These are phyloP conservation scores for Abortiporus biennis DNA, from an alignment of 1,284 basidiomycete species.

Conservation along the genomic window DNA sequence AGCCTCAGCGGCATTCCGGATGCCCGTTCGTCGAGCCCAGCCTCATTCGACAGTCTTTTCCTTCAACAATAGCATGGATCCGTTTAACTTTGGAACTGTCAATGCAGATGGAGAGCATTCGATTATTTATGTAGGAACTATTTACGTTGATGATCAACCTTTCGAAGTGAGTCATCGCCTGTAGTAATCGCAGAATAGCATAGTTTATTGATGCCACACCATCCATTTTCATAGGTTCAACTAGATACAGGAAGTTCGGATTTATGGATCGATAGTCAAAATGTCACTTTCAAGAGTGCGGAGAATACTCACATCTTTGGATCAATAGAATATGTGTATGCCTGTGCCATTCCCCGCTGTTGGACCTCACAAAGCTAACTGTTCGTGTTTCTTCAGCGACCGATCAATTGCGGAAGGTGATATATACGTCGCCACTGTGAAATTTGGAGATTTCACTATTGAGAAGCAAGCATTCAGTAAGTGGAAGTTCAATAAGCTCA, in stretches of 20 bases:
- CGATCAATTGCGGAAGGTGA: background rate
- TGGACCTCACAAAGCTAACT: background rate
- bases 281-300: background rate
- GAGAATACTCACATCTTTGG: background rate
- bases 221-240: no score
- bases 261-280: background rate
- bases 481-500: background rate
- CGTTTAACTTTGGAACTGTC: background rate
- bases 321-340: background rate
- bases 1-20: no score
- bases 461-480: background rate
- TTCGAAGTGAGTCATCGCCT: no score
- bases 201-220: no score
- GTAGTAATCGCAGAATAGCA: no score
- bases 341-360: background rate
- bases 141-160: background rate
- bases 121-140: background rate
- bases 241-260: background rate
- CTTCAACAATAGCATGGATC: no score
- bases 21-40: no score
- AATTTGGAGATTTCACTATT: background rate
- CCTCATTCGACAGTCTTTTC: no score
- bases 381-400: background rate
- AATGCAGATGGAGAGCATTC: background rate
- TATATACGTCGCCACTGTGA: background rate